A percentile compares a stretch with the other conserved stretches of the same genome.
Conservation (phyloP, 805 yeast species). For the Groenewaldozyma tartarivorans region DNA sequence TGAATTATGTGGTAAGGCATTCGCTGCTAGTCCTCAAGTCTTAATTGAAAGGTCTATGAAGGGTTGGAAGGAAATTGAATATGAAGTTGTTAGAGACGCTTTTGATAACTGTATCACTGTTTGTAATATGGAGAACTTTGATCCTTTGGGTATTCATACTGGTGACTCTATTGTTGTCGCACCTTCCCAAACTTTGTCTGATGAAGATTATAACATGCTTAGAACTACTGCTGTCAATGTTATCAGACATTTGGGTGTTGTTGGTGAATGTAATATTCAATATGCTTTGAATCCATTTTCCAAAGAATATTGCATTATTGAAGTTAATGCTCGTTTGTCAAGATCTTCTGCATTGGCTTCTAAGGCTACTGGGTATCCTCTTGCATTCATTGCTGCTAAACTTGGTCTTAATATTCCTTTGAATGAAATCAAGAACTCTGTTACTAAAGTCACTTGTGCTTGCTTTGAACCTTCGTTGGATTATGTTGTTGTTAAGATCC, state of each 20-base stretch:
- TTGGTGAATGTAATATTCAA: conserved; percentile 98
- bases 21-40: conserved; percentile 94
- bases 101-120: conserved; percentile 97
- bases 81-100: conserved; percentile 97
- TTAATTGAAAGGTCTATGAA: conserved; percentile 93
- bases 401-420: conserved; percentile 87
- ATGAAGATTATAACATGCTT: conserved; percentile 95
- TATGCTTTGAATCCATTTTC: conserved; percentile 91
- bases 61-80: conserved; percentile 99
- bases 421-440: conserved; percentile 85
- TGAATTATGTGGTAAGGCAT: conserved; percentile 80
- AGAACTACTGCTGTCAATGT: conserved; percentile 96
- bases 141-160: conserved; percentile 96
- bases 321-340: conserved; percentile 94
- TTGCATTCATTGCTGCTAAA: conserved; percentile 97
- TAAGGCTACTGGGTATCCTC: conserved; percentile 96
- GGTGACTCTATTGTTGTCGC: conserved; percentile 99
- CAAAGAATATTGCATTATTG: conserved; percentile 92
- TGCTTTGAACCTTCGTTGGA: conserved; percentile 97
- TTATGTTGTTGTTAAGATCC: conserved; percentile 94
- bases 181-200: conserved; percentile 94
- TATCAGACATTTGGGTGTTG: conserved; percentile 95
- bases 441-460: conserved; percentile 88
- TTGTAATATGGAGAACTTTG: conserved; percentile 98
- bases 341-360: conserved; percentile 99